phyloP scores from a whole-genome alignment of 176 grass and related monocot genomes.

The Leersia perrieri region DNA sequence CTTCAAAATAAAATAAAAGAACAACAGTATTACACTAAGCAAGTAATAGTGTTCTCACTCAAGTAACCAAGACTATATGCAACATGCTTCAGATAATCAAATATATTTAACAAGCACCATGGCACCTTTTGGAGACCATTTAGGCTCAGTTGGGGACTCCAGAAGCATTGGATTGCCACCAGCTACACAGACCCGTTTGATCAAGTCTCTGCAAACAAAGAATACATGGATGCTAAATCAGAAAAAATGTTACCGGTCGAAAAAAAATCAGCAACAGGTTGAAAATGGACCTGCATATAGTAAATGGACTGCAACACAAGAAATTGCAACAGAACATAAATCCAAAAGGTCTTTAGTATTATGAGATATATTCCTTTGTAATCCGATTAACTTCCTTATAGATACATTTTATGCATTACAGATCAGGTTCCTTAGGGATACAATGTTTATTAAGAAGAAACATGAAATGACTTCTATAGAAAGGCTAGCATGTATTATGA shows the following conservation, averaged over 20 bases:
- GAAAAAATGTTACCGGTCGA: not conserved
- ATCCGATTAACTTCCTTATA: not conserved
- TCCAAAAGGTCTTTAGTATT: not conserved
- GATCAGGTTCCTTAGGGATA: not conserved
- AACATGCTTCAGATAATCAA: not conserved
- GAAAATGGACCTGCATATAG: not conserved
- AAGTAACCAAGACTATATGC: not conserved
- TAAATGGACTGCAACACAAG: not conserved
- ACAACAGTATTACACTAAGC: not conserved
- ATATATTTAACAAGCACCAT: slow-evolving; percentile 3
- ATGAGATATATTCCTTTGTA: not conserved
- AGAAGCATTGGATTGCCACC: slow-evolving; percentile 65
- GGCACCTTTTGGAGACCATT: slow-evolving; percentile 89
- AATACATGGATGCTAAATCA: not conserved
- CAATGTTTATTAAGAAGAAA: not conserved
- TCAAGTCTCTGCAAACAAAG: slow-evolving; percentile 65
- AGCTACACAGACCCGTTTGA: slow-evolving; percentile 64
- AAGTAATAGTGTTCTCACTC: not conserved
- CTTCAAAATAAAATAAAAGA: not conserved
- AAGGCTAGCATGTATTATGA: not conserved
- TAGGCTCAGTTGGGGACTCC: slow-evolving; percentile 87
- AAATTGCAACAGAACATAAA: not conserved
- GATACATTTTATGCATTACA: not conserved
- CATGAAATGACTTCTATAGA: not conserved
- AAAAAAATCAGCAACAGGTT: not conserved